A percentile compares a stretch with the other conserved stretches of the same genome.
Evolutionary conservation across 2,329 filamentous ascomycete genomes (phyloP).

Genomic region (Aulographum hederae): DNA sequence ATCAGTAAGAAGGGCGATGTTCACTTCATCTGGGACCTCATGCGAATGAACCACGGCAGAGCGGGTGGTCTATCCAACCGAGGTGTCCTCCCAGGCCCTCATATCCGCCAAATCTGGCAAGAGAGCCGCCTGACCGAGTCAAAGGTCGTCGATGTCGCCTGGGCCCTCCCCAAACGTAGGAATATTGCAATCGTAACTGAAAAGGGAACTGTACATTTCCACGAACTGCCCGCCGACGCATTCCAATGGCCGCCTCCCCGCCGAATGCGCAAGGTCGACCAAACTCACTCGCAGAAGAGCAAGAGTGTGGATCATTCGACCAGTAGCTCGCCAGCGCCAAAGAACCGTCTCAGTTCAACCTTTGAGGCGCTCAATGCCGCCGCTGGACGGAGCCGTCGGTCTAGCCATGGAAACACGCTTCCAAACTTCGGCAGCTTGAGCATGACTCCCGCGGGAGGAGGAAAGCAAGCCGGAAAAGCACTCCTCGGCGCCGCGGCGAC

Average conservation of each 20-base stretch:
- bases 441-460: constrained; percentile 24
- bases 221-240: constrained; percentile 66
- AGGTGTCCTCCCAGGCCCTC: constrained; percentile 17
- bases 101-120: constrained; percentile 67
- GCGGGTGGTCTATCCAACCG: constrained; percentile 14
- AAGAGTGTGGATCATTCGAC: constrained; percentile 11
- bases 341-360: constrained; percentile 12
- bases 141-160: constrained; percentile 75
- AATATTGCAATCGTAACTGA: constrained; percentile 80
- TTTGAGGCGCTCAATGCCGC: constrained; percentile 21
- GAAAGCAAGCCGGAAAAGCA: constrained; percentile 47
- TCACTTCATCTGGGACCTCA: constrained; percentile 65
- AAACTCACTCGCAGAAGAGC: constrained; percentile 8
- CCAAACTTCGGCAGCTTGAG: constrained; percentile 14
- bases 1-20: constrained; percentile 72
- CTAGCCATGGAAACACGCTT: neutral
- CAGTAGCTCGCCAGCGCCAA: neutral
- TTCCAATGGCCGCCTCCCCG: constrained; percentile 72
- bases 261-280: constrained; percentile 8
- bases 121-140: constrained; percentile 87
- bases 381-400: neutral
- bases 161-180: constrained; percentile 67
- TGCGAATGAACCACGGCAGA: constrained; percentile 32
- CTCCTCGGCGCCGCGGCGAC: constrained; percentile 57
- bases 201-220: constrained; percentile 84